These are phyloP conservation scores for Entomophthora muscae DNA, from an alignment of 371 early-diverging fungal genomes.

Conservation along the genomic window DNA sequence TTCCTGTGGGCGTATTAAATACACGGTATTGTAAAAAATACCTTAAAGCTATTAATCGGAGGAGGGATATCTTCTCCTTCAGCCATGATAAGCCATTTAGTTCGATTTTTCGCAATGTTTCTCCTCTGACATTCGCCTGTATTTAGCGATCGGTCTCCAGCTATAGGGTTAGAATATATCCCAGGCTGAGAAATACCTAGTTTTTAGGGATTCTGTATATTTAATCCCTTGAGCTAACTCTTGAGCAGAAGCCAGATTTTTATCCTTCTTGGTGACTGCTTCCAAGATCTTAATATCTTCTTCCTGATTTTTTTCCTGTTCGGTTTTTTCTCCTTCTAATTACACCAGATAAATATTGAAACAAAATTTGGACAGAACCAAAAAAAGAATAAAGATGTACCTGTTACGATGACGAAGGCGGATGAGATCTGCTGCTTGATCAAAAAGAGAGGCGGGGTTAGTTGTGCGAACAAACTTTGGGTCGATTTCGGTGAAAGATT, in stretches of 20 bases:
- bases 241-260: conserved; percentile 61
- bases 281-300: conserved; percentile 67
- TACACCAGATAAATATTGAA: background rate
- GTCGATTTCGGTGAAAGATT: background rate
- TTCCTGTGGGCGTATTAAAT: conserved; percentile 21
- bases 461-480: background rate
- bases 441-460: background rate
- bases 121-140: conserved; percentile 31
- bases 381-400: background rate
- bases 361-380: background rate
- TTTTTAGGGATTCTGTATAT: conserved; percentile 71
- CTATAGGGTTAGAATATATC: conserved; percentile 13
- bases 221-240: conserved; percentile 74
- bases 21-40: conserved; percentile 10
- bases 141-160: conserved; percentile 66
- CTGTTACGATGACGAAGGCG: background rate
- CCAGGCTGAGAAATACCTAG: conserved; percentile 23
- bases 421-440: conserved; percentile 1
- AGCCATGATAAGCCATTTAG: conserved; percentile 51
- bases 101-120: conserved; percentile 30
- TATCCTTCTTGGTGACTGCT: conserved; percentile 50
- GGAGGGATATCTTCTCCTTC: conserved; percentile 57
- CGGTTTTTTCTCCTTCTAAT: conserved; percentile 35
- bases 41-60: conserved; percentile 46
- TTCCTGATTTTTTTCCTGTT: conserved; percentile 60